Percentiles rank a stretch among this genome's conserved stretches.
phyloP scores from a whole-genome alignment of 495 filamentous ascomycete genomes.

The Aspergillus kassunensis region DNA sequence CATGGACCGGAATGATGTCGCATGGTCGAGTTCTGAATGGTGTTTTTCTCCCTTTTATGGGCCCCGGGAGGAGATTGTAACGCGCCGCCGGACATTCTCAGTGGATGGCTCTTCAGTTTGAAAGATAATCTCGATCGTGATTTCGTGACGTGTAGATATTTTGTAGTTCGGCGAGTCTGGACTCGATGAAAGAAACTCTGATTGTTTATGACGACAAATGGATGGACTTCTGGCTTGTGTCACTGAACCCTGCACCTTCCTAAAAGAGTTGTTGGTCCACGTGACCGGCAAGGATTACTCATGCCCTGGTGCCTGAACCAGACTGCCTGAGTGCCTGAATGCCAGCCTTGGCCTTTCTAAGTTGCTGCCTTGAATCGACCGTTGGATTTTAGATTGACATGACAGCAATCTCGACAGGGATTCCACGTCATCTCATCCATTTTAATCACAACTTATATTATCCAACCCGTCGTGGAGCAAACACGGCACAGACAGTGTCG shows the following conservation, averaged over 20 bases:
- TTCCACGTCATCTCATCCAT: slow-evolving; percentile 3
- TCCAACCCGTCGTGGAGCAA: slow-evolving; percentile 4
- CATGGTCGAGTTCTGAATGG: background rate
- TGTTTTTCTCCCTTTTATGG: slow-evolving; percentile 4
- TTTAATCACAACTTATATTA: background rate
- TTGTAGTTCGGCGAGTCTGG: background rate
- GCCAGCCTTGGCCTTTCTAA: too few relatives aligned
- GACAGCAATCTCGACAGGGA: too few relatives aligned
- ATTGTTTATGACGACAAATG: background rate
- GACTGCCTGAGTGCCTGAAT: slow-evolving; percentile 4
- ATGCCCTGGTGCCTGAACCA: background rate
- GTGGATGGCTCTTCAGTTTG: background rate
- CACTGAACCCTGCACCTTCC: background rate
- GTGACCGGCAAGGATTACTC: too few relatives aligned
- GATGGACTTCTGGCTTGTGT: background rate
- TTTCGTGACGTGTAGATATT: background rate
- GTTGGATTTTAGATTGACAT: too few relatives aligned
- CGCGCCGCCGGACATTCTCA: slow-evolving; percentile 2
- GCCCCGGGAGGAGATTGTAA: slow-evolving; percentile 6
- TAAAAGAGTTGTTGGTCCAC: too few relatives aligned
- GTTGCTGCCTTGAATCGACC: too few relatives aligned
- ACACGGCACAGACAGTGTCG: slow-evolving; percentile 5
- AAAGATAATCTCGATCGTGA: background rate
- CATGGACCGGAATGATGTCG: background rate
- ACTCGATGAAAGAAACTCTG: background rate